Base-by-base conservation (phyloP, 2,329 filamentous ascomycete genomes). In the Cladosporium sp. region DNA sequence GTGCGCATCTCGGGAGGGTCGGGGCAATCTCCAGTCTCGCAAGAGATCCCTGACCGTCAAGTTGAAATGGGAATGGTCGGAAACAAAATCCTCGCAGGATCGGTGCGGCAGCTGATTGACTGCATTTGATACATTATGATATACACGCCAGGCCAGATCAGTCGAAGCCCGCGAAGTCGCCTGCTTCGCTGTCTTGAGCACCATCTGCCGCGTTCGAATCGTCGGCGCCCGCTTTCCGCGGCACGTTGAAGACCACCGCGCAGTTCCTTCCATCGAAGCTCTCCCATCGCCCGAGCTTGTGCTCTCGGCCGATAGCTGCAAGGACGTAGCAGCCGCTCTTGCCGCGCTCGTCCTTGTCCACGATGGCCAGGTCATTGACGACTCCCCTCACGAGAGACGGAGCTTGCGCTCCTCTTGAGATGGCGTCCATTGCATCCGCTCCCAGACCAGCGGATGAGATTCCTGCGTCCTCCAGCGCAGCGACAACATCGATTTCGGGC, bases 361-460 rank as follows among this genome's bases (percentile, higher is more conserved):
- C 90, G 11, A 95, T 79, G 1, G 87, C 82, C 54, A 98, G 85
- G 61, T 88, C 90, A 66, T 97, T 98, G 60, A 98, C 77, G 7
- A 97, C 78, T 40, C 93, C 93, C 61, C 80, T 81, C 50, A 90
- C 77, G 8, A 49, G 33, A n/a, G 32, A 40, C 10, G 43, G 31
- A 18, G 35, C 28, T 49, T 48, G 41, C 18, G 34, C 42, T 14
- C 52, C 44, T 22, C 35, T 45, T n/a, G 43, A 14, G n/a, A 62
- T 56, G 14, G 56, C 57, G 40, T 60, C 52, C 10, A 60, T 37
- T 13, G 54, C 59, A 14, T 54, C 56, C 32, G 57, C 54, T 9
- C 48, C 43, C 2, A 61, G 44, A 5, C 53, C 41, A 16, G 50
- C 54, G 2, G 58, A 48, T 14, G 53, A 56, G 31, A 63, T 44